Evolutionary conservation across 495 filamentous ascomycete species (phyloP).

Genomic region (Usnea hakonensis): DNA sequence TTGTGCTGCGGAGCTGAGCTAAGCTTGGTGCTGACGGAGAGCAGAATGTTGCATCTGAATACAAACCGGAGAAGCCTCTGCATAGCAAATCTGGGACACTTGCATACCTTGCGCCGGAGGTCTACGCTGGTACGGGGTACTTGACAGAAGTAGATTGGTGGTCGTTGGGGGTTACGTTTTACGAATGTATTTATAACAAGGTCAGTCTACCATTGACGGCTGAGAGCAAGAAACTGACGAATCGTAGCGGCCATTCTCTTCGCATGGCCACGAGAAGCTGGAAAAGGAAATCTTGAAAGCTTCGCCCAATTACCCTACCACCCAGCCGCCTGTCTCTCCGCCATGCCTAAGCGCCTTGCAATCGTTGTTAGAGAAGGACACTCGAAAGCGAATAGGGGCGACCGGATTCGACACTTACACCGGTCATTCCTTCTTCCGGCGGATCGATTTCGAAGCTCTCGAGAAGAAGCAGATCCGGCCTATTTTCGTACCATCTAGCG

Average conservation of each 20-base stretch:
- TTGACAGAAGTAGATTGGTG: slow-evolving; percentile 91
- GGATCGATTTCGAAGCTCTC: slow-evolving; percentile 76
- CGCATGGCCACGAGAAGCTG: slow-evolving; percentile 71
- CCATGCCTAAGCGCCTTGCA: slow-evolving; percentile 79
- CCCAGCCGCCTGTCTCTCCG: slow-evolving; percentile 77
- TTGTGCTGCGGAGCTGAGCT: background rate
- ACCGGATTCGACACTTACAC: slow-evolving; percentile 72
- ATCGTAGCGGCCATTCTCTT: slow-evolving; percentile 76
- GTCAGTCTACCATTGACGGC: slow-evolving; percentile 38
- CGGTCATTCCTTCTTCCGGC: slow-evolving; percentile 79
- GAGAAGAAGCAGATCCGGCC: slow-evolving; percentile 87
- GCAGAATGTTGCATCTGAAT: slow-evolving; percentile 94
- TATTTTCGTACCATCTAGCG: slow-evolving; percentile 83
- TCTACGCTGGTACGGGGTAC: slow-evolving; percentile 84
- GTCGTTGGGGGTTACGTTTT: slow-evolving; percentile 93
- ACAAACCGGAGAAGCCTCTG: slow-evolving; percentile 68
- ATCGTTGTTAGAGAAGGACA: slow-evolving; percentile 72
- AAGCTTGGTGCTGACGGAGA: slow-evolving; percentile 13
- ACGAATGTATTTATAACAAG: slow-evolving; percentile 99
- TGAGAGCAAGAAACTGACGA: slow-evolving; percentile 26
- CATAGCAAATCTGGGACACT: slow-evolving; percentile 95
- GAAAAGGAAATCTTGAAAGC: slow-evolving; percentile 76
- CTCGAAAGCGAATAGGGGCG: slow-evolving; percentile 70
- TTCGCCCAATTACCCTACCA: slow-evolving; percentile 78
- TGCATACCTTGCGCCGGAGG: slow-evolving; percentile 93